Evolutionary conservation across 2,329 filamentous ascomycete genomes (phyloP).

Genomic region (Diaporthe nobilis): DNA sequence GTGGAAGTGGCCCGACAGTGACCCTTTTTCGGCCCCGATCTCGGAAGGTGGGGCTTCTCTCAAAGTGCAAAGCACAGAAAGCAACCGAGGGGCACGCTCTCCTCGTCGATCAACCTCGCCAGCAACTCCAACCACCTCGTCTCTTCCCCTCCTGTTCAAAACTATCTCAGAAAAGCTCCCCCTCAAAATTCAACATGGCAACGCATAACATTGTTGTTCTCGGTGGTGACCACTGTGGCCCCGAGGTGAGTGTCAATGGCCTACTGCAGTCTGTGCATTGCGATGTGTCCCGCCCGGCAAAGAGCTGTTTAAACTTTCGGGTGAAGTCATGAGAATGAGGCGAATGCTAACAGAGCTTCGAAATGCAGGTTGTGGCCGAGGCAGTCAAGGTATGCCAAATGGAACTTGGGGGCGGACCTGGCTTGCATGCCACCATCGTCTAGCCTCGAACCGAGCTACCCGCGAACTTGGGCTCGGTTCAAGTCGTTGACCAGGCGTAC

Average conservation of each 20-base stretch:
- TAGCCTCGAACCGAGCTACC: neutral
- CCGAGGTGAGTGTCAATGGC: constrained; percentile 73
- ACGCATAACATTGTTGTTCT: constrained; percentile 86
- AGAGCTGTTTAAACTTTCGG: neutral
- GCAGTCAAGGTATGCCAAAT: constrained; percentile 79
- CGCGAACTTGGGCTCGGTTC: constrained; percentile 8
- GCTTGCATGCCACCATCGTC: constrained; percentile 24
- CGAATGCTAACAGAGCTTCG: neutral
- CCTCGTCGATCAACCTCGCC: constrained; percentile 17
- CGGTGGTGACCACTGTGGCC: constrained; percentile 86
- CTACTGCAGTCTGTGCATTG: neutral
- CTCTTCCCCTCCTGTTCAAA: neutral
- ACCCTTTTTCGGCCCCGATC: constrained; percentile 36
- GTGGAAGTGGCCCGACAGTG: constrained; percentile 27
- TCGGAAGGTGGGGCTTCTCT: constrained; percentile 39
- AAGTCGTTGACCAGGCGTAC: neutral
- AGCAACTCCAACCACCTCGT: neutral
- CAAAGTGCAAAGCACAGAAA: constrained; percentile 23
- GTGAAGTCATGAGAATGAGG: neutral
- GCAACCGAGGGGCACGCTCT: constrained; percentile 36
- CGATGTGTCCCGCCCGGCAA: neutral
- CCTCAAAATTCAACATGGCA: constrained; percentile 64
- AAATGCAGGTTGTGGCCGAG: constrained; percentile 80
- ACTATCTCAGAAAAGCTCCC: neutral
- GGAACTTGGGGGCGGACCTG: neutral